Evolutionary conservation across 2,329 filamentous ascomycete species (phyloP), one percentile per base, ranked within the genome.

Genomic region (Madurella fahalii): DNA sequence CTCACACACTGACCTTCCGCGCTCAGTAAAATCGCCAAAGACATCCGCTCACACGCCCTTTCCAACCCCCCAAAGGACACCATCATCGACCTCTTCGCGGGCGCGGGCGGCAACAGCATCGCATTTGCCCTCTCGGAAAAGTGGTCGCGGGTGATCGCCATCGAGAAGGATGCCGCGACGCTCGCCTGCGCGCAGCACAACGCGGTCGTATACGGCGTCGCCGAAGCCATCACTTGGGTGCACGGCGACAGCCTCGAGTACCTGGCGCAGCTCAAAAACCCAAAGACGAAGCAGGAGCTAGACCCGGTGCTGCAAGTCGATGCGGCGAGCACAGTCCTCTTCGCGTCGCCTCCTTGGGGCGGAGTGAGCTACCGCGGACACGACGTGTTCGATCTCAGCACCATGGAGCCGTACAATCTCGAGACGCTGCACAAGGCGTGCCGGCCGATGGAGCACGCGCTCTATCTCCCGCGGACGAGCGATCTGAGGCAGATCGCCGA

Each of bases 151-250:
- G 83, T 99, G 60, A 90, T 97, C 67, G 90, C 89, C 41, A 87
- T 99, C 62, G 94, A 99, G 72, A 88, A 86, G 63, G 86, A 97
- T 65, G 77, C 85, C 3, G 81, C 84, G 9, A 90, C 89, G 1
- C 79, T 99, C 7, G 85, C 86, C 44, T 99, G 95, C 71, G 94
- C 91, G 25, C 92, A 95, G 73, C 85, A 95, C 69, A 99, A 99
- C 68, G 91, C 94, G 8, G 77, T 83, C 52, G 75, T 97, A 44
- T 95, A 96, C 68, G 92, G 87, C 3, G 88, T 96, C 0, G 74
- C 76, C 2, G 81, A 86, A 47, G 84, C 67, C 65, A 93, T 99
- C 64, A 88, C 84, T 52, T 99, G 91, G 87, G 80, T 96, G 39
- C 77, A 88, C 52, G 92, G 87, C 4, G 92, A 97, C 72, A 94